Conservation (phyloP, 371 early-diverging fungal genomes). For the Syncephalis plumigaleata region DNA sequence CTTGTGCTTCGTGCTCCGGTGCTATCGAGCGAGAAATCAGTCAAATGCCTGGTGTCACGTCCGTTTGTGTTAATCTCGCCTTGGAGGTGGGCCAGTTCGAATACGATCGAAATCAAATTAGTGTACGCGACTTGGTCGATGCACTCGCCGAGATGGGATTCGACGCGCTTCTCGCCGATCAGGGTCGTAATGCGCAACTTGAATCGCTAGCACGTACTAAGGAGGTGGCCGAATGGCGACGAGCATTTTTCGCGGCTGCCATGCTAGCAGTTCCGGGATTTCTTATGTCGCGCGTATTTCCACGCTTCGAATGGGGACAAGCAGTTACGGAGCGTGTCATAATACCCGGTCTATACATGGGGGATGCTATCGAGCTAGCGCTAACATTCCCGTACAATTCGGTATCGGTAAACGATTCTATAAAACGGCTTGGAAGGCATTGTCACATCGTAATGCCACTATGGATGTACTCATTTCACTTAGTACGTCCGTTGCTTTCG, state of each 20-base stretch:
- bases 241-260: conserved; percentile 35
- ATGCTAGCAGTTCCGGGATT: conserved; percentile 67
- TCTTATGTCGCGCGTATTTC: conserved; percentile 70
- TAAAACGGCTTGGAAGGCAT: conserved; percentile 50
- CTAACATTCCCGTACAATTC: conserved; percentile 78
- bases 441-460: conserved; percentile 64
- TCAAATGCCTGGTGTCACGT: conserved; percentile 36
- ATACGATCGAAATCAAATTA: conserved; percentile 37
- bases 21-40: conserved; percentile 50
- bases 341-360: conserved; percentile 39
- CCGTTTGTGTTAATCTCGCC: conserved; percentile 54
- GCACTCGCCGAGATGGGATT: conserved; percentile 72
- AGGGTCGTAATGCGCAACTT: conserved; percentile 53
- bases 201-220: conserved; percentile 73
- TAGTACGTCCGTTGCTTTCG: conserved; percentile 71
- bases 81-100: conserved; percentile 50
- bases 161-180: conserved; percentile 53
- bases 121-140: conserved; percentile 63
- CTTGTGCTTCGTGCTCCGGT: conserved; percentile 62
- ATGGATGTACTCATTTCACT: conserved; percentile 92
- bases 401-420: conserved; percentile 70
- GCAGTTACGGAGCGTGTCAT: neutral
- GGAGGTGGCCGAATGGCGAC: conserved; percentile 72
- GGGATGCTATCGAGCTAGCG: conserved; percentile 26
- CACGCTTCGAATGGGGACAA: conserved; percentile 30